phyloP scores from a whole-genome alignment of 2,329 filamentous ascomycete genomes.

The Ceratocystis harringtonii region DNA sequence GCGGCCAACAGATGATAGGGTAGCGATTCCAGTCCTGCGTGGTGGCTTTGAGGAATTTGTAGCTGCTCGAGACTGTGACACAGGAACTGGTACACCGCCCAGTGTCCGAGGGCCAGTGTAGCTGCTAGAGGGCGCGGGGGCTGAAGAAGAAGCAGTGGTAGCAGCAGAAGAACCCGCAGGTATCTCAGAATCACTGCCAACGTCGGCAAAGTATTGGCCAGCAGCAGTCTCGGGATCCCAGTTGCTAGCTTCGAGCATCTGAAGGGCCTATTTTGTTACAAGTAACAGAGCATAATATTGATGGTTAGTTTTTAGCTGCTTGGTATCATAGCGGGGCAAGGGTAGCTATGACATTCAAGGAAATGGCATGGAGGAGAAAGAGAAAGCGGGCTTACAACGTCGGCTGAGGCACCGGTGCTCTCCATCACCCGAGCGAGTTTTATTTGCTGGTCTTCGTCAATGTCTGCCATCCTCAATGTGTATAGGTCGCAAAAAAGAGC shows the following conservation, averaged over 20 bases:
- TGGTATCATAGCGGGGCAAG: background rate
- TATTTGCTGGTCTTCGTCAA: slow-evolving; percentile 4
- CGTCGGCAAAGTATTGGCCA: slow-evolving; percentile 45
- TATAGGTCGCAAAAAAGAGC: background rate
- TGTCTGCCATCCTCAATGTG: background rate
- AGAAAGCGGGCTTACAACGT: background rate
- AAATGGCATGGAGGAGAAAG: background rate
- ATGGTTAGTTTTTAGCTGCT: background rate
- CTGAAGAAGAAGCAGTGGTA: background rate
- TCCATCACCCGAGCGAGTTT: slow-evolving; percentile 13
- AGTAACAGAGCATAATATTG: background rate
- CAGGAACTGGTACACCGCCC: slow-evolving; percentile 44
- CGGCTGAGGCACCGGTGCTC: background rate
- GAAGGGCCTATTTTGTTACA: slow-evolving; percentile 39
- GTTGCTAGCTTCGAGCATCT: slow-evolving; percentile 48
- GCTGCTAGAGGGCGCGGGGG: slow-evolving; percentile 23
- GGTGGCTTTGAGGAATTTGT: slow-evolving; percentile 26
- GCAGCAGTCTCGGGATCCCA: slow-evolving; percentile 53
- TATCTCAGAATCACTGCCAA: slow-evolving; percentile 28
- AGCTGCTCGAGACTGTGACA: slow-evolving; percentile 20
- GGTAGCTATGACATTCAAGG: background rate
- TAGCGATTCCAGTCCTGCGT: slow-evolving; percentile 47
- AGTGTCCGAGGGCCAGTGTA: slow-evolving; percentile 49
- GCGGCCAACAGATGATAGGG: slow-evolving; percentile 36
- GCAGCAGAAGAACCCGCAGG: slow-evolving; percentile 26